phyloP scores from a whole-genome alignment of 495 filamentous ascomycete genomes.

The Xylaria scruposa region DNA sequence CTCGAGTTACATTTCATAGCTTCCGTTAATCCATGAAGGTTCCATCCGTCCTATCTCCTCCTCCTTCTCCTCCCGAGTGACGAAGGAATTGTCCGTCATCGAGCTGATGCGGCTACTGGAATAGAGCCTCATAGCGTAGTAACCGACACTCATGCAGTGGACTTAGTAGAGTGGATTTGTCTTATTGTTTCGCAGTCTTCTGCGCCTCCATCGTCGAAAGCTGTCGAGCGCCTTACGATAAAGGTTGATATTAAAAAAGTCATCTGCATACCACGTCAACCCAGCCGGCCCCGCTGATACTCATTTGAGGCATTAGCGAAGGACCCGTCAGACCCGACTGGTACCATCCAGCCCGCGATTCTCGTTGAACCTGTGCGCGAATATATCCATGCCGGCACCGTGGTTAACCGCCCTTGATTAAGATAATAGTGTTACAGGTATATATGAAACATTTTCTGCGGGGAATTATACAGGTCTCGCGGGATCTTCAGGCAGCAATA shows the following conservation, averaged over 20 bases:
- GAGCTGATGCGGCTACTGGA: background rate
- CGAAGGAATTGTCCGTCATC: background rate
- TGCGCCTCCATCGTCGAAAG: background rate
- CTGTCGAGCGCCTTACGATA: background rate
- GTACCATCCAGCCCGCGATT: background rate
- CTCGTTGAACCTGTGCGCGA: background rate
- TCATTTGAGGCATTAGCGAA: background rate
- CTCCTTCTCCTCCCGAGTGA: background rate
- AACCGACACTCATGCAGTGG: background rate
- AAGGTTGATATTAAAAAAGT: background rate
- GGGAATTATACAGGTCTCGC: background rate
- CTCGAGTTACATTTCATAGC: background rate
- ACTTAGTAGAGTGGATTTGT: slow-evolving; percentile 1
- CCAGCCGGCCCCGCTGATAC: background rate
- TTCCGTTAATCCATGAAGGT: background rate
- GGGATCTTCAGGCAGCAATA: background rate
- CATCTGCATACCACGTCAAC: background rate
- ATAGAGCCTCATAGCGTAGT: background rate
- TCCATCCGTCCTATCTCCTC: background rate
- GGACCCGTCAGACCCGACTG: background rate
- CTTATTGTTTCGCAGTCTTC: slow-evolving; percentile 7
- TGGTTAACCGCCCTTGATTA: background rate
- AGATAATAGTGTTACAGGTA: slow-evolving; percentile 18
- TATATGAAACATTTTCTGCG: background rate
- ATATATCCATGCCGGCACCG: background rate